Base-by-base conservation (phyloP, 345 rosid species). In the Brassica napus region DNA sequence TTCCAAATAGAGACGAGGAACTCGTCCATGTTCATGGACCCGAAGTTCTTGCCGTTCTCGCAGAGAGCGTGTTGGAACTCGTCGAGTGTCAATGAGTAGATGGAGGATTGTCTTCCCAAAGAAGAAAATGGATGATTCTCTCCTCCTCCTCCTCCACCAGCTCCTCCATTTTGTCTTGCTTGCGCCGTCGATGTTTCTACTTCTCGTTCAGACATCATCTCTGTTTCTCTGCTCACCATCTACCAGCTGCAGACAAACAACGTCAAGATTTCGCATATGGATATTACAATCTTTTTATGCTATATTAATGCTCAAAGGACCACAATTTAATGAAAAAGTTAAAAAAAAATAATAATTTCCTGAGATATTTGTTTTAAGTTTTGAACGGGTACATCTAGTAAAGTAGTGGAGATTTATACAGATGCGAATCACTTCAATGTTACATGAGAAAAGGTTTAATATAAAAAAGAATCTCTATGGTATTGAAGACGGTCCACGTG, bases 1-100 rank as follows among this genome's bases (percentile, higher is more conserved):
- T 86, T 88, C 97, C 98, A 92, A 30, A 91, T 90, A 81, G 92
- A 89, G 77, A 87, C 85, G 8, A 94, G 95, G 72, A 94, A 94
- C 77, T 94, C 92, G 73, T 91, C 98, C 97, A 92, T 92, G 87
- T 92, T 94, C 98, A 94, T 94, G 3, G 98, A 94, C 2, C 97
- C 92, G 18, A 94, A 94, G 65, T 87, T 89, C 92, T 88, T 94
- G 74, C 97, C 93, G 61, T 86, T 83, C 81, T 91, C 92, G 8
- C 87, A 85, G 0, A 94, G 85, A 1, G 91, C 67, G 58, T 88
- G 91, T 84, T 92, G 97, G 84, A 91, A 92, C 79, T 94, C 94
- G 62, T 94, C 98, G 1, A 92, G 92, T 0, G 97, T 94, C 18
- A 94, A 84, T 0, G 94, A 89, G 87, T 94, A 94, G 62, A 94